A percentile compares a stretch with the other conserved stretches of the same genome.
Conservation (phyloP, 208 protist genomes). For the Leishmania aethiopica region DNA sequence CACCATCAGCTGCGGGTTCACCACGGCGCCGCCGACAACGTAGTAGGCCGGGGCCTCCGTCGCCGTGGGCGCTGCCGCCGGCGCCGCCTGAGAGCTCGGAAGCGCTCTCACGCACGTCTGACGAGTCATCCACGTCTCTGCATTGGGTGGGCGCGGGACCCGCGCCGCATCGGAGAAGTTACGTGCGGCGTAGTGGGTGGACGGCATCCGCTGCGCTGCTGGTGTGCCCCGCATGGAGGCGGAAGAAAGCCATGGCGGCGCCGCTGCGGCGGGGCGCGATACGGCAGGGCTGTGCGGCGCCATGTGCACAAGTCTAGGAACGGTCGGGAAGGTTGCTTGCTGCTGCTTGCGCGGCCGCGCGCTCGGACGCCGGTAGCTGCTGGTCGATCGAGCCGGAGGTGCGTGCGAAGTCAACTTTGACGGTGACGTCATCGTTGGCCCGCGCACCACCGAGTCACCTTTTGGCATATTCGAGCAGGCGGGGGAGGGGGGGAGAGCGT, state of each 20-base stretch:
- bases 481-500: background rate
- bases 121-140: background rate
- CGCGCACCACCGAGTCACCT: background rate
- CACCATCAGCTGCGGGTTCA: constrained; percentile 59
- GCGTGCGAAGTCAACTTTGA: background rate
- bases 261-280: constrained; percentile 18
- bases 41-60: constrained; percentile 29
- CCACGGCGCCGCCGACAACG: constrained; percentile 54
- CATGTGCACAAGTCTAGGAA: background rate
- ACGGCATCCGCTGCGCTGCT: constrained; percentile 22
- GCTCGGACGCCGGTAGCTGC: background rate
- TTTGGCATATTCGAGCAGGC: background rate
- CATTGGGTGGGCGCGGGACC: constrained; percentile 6
- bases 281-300: constrained; percentile 32
- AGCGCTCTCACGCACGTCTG: background rate
- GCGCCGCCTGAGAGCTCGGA: background rate
- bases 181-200: constrained; percentile 16
- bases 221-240: constrained; percentile 32
- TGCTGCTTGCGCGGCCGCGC: constrained; percentile 2
- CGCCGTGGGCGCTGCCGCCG: background rate
- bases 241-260: constrained; percentile 10
- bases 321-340: background rate
- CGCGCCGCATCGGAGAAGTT: background rate
- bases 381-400: background rate
- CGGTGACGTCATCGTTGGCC: background rate